Evolutionary conservation across 768 basidiomycete genomes (phyloP).

Genomic region (Cystoderma amianthinum): DNA sequence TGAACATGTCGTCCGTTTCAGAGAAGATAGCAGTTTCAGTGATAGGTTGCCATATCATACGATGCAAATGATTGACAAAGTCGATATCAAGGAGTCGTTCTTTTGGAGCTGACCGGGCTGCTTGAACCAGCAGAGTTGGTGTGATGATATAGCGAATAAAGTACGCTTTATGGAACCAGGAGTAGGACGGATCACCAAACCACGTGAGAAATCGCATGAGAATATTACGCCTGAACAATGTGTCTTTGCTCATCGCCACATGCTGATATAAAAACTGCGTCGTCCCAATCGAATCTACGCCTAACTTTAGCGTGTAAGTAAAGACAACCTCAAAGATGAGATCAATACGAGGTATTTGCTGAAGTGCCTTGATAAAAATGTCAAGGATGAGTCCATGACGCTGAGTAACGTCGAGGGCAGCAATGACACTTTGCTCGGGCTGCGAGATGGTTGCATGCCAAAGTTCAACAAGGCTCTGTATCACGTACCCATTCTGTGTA

Average conservation of each 20-base stretch:
- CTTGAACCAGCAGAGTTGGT: constrained; percentile 78
- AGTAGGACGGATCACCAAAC: constrained; percentile 59
- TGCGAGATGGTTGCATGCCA: constrained; percentile 57
- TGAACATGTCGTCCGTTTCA: constrained; percentile 76
- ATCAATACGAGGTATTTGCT: constrained; percentile 73
- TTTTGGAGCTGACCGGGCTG: constrained; percentile 42
- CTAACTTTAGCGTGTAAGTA: constrained; percentile 71
- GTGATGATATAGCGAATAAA: constrained; percentile 82
- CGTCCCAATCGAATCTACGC: constrained; percentile 73
- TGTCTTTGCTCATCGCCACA: constrained; percentile 67
- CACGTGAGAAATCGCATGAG: constrained; percentile 81
- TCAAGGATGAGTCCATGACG: constrained; percentile 61
- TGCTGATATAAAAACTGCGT: constrained; percentile 84
- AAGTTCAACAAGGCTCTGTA: constrained; percentile 65
- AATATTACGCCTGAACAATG: constrained; percentile 72
- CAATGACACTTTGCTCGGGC: constrained; percentile 32
- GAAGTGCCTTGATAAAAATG: constrained; percentile 70
- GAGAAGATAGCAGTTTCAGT: constrained; percentile 43
- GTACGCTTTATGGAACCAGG: constrained; percentile 72
- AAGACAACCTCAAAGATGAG: constrained; percentile 84
- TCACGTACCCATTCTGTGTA: constrained; percentile 52
- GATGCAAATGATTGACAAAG: constrained; percentile 64
- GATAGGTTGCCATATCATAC: constrained; percentile 78
- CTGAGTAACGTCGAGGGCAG: constrained; percentile 44
- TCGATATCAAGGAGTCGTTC: constrained; percentile 64